phyloP scores from a whole-genome alignment of 345 rosid genomes.

The Eucalyptus albens region DNA sequence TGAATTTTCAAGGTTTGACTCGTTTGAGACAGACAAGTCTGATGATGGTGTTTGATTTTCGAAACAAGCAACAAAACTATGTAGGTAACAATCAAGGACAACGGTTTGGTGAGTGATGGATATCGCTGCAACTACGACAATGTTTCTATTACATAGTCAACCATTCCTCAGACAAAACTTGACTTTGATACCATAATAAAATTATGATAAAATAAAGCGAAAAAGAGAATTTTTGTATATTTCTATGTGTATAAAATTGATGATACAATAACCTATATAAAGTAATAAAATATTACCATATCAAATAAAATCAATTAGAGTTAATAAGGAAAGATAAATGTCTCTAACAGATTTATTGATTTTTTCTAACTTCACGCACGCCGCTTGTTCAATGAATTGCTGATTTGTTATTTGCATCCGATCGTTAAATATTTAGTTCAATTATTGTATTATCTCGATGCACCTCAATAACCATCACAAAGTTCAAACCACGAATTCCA shows the following conservation, averaged over 20 bases:
- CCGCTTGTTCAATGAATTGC: not conserved
- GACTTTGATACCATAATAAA: fast-evolving
- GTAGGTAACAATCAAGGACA: no score
- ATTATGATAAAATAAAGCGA: fast-evolving
- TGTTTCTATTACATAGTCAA: fast-evolving
- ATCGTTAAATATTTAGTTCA: no score
- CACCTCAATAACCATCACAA: not conserved
- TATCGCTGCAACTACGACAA: fast-evolving
- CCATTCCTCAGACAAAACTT: fast-evolving
- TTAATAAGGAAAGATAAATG: not conserved
- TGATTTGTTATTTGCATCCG: not conserved
- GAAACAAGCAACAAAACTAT: no score
- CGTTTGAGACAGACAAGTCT: no score
- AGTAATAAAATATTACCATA: not conserved
- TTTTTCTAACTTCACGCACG: no score
- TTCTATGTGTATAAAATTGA: not conserved
- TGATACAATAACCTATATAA: not conserved
- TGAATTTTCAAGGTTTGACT: no score
- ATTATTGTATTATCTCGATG: not conserved
- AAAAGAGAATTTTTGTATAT: not conserved
- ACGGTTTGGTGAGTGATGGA: no score
- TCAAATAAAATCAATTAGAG: not conserved
- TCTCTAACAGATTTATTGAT: not conserved
- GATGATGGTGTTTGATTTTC: no score
- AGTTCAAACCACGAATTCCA: not conserved